Base-by-base conservation (phyloP, 2,329 filamentous ascomycete genomes). In the Epichloe elymi region DNA sequence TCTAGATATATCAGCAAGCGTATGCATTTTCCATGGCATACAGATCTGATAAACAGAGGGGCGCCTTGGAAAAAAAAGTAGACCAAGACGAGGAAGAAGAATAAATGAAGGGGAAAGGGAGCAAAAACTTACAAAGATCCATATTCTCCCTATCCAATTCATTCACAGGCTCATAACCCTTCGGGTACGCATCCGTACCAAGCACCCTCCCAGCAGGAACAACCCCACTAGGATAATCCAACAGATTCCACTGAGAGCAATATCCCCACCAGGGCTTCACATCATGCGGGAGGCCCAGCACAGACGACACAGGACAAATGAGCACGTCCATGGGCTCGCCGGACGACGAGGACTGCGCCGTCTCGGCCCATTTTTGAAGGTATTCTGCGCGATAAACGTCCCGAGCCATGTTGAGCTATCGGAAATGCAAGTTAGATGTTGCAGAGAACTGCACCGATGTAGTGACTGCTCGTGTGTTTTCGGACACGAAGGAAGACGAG, bases 201-300 rank as follows among this genome's bases (percentile, higher is more conserved):
- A 55, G 46, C 12, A 55, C 54, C 36, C 33, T 53, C 2, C 56
- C 56, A 1, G 49, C 53, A 20, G 56, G 54, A 15, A 59, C 30
- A 35, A 57, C 55, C 23, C 50, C 56, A 57, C 46, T 42, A 10
- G 83, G 79, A 61, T 84, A 85, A 61, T 87, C 82, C 1, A 86
- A 71, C 41, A 86, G 58, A 60, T 86, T 87, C 80, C 82, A 86
- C 54, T 81, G 75, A 0, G 74, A 68, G 0, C 80, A 84, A 57
- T 86, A 87, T 1, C 74, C 74, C 80, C 81, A 86, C 69, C 61
- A 83, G 59, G 63, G 61, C 3, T 61, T 65, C 10, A 63, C 57
- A 4, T 65, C 65, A 55, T 78, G 63, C 55, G 80, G 55, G 53
- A 66, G 52, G 57, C 64, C 71, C 54, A 75, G 65, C 72, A 76